These are phyloP conservation scores for Fennellomyces sp. DNA, from an alignment of 371 early-diverging fungal species.

Conservation along the genomic window DNA sequence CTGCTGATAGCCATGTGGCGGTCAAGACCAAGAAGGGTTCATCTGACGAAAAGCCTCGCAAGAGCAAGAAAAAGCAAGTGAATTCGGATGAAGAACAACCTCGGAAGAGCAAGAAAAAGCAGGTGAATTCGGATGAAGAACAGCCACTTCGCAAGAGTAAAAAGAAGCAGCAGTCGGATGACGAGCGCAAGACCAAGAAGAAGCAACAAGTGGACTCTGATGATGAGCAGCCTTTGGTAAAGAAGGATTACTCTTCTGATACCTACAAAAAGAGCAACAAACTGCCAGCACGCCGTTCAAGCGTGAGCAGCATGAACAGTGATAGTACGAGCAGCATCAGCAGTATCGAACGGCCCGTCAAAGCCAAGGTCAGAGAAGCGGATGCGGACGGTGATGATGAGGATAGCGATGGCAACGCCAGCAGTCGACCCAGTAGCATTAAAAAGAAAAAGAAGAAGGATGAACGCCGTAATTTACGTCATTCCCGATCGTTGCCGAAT, in stretches of 20 bases:
- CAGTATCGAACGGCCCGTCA: background rate
- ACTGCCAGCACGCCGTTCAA: background rate
- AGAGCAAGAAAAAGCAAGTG: no score
- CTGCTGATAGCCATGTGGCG: no score
- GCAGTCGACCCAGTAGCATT: background rate
- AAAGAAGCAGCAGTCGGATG: background rate
- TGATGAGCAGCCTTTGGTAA: background rate
- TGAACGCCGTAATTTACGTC: slow-evolving; percentile 15
- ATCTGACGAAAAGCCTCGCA: no score
- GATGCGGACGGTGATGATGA: slow-evolving; percentile 15
- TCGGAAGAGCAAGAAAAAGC: background rate
- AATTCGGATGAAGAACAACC: no score
- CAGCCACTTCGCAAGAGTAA: no score
- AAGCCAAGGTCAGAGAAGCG: slow-evolving; percentile 1
- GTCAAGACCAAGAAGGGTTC: no score
- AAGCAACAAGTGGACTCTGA: background rate
- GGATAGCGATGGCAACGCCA: slow-evolving; percentile 9
- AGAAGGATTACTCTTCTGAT: background rate
- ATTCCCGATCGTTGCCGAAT: slow-evolving; percentile 33
- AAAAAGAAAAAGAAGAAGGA: slow-evolving; percentile 9
- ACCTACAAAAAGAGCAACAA: background rate
- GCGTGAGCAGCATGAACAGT: slow-evolving; percentile 1
- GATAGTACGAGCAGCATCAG: slow-evolving; percentile 11
- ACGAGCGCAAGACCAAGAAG: background rate
- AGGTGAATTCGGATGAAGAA: no score